A percentile compares a stretch with the other conserved stretches of the same genome.
phyloP scores from a whole-genome alignment of 2,329 filamentous ascomycete genomes.

The Talaromyces sp. region DNA sequence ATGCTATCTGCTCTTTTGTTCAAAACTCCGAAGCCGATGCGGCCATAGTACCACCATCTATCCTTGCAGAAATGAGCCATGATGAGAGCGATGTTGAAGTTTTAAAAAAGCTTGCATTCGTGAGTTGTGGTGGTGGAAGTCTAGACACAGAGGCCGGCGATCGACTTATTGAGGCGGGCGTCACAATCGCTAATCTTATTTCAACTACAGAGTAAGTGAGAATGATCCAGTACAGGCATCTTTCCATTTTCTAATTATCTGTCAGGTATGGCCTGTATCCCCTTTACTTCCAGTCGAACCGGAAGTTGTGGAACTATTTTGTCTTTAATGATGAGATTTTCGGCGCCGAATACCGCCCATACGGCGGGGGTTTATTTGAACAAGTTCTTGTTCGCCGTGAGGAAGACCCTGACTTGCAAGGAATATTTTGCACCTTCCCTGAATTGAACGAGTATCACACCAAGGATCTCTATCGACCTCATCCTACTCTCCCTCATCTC shows the following conservation, averaged over 20 bases:
- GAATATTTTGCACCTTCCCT: constrained; percentile 34
- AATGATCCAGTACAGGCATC: not conserved
- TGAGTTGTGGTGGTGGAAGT: constrained; percentile 45
- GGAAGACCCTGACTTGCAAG: constrained; percentile 21
- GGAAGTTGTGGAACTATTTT: not conserved
- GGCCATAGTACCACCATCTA: constrained; percentile 40
- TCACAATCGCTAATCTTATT: constrained; percentile 2
- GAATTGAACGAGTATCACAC: constrained; percentile 35
- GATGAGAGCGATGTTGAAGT: constrained; percentile 31
- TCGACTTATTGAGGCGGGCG: constrained; percentile 8
- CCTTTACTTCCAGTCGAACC: not conserved
- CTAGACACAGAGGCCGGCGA: constrained; percentile 8
- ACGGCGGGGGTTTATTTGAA: constrained; percentile 28
- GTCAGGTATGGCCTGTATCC: constrained; percentile 1
- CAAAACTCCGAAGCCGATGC: constrained; percentile 30
- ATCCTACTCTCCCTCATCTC: constrained; percentile 34
- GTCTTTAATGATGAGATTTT: not conserved
- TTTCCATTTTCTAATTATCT: not conserved
- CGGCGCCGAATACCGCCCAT: not conserved
- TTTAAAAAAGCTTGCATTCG: constrained; percentile 38
- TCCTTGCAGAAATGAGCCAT: constrained; percentile 50
- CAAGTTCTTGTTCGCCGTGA: constrained; percentile 22
- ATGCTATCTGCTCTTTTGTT: constrained; percentile 38
- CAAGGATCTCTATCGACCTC: constrained; percentile 40
- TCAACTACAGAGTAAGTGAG: constrained; percentile 13